Percentiles rank a stretch among this genome's conserved stretches.
These are phyloP conservation scores for Mycosarcoma maydis DNA, from an alignment of 1,284 basidiomycete genomes.

Conservation along the genomic window DNA sequence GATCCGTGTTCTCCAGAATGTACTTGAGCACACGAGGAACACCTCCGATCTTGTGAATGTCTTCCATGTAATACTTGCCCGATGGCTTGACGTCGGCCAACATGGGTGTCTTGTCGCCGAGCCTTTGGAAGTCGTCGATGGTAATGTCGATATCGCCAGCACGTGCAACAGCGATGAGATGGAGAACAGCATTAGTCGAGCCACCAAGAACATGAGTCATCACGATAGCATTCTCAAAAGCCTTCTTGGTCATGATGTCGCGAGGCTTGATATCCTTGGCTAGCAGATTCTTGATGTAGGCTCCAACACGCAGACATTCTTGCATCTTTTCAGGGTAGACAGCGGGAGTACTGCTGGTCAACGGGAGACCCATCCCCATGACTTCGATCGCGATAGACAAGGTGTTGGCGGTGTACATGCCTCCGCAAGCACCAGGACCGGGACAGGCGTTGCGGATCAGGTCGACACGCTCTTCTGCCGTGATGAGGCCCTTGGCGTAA, in stretches of 20 bases:
- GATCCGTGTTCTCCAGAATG: constrained; percentile 76
- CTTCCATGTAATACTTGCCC: constrained; percentile 77
- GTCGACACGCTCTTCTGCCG: constrained; percentile 79
- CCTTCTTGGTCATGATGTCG: constrained; percentile 95
- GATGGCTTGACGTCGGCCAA: constrained; percentile 85
- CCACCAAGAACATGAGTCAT: constrained; percentile 74
- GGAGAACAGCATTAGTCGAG: constrained; percentile 93
- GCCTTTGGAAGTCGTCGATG: constrained; percentile 77
- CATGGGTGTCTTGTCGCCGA: constrained; percentile 84
- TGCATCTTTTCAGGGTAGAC: constrained; percentile 81
- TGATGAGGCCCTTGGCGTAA: constrained; percentile 81
- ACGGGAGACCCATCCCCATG: constrained; percentile 89
- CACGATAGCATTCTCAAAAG: constrained; percentile 93
- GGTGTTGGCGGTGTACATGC: constrained; percentile 96
- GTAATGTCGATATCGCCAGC: constrained; percentile 83
- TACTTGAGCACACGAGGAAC: constrained; percentile 73
- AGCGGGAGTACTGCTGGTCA: constrained; percentile 82
- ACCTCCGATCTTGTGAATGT: constrained; percentile 76
- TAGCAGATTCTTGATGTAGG: constrained; percentile 81
- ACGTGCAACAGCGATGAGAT: constrained; percentile 88
- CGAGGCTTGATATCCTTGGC: constrained; percentile 86
- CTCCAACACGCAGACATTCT: constrained; percentile 84
- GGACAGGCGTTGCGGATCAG: constrained; percentile 91
- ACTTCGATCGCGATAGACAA: constrained; percentile 92
- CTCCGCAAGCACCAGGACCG: constrained; percentile 92